These are phyloP conservation scores for Cladophialophora yegresii DNA, from an alignment of 2,329 filamentous ascomycete species.

Conservation along the genomic window DNA sequence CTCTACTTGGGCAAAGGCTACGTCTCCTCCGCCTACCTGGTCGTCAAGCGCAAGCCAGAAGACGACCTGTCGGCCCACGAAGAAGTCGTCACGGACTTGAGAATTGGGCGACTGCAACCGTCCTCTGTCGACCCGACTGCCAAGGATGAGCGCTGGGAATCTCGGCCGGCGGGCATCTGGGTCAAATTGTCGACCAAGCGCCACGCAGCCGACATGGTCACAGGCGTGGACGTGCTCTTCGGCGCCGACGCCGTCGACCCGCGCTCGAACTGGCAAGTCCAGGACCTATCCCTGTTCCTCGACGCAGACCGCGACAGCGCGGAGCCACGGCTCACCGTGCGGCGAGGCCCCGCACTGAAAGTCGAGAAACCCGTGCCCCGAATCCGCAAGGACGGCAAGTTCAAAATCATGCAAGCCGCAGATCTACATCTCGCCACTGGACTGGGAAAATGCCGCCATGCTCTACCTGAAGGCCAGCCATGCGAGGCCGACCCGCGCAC, in stretches of 20 bases:
- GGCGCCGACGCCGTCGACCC: conserved; percentile 90
- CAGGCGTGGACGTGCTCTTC: conserved; percentile 81
- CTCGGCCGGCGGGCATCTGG: conserved; percentile 76
- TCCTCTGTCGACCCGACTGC: conserved; percentile 57
- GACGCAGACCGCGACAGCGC: conserved; percentile 62
- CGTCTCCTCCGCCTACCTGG: conserved; percentile 75
- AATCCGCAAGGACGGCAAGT: conserved; percentile 84
- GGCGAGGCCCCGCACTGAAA: conserved; percentile 66
- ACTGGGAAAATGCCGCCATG: conserved; percentile 79
- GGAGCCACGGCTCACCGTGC: conserved; percentile 74
- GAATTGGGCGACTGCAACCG: conserved; percentile 72
- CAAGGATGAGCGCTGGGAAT: conserved; percentile 71
- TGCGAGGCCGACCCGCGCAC: conserved; percentile 93
- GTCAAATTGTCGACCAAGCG: conserved; percentile 71
- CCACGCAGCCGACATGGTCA: conserved; percentile 74
- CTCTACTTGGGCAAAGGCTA: conserved; percentile 75
- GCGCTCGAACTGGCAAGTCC: conserved; percentile 78
- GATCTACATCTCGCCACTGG: conserved; percentile 93
- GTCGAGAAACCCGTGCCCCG: conserved; percentile 70
- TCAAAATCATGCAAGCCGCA: conserved; percentile 96
- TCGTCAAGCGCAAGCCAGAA: conserved; percentile 81
- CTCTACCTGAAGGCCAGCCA: conserved; percentile 73
- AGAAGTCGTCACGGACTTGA: conserved; percentile 76
- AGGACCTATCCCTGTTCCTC: conserved; percentile 71
- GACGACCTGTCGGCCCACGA: conserved; percentile 75